These are phyloP conservation scores for Ambrosia artemisiifolia DNA, from an alignment of 129 eudicot species.

Conservation along the genomic window DNA sequence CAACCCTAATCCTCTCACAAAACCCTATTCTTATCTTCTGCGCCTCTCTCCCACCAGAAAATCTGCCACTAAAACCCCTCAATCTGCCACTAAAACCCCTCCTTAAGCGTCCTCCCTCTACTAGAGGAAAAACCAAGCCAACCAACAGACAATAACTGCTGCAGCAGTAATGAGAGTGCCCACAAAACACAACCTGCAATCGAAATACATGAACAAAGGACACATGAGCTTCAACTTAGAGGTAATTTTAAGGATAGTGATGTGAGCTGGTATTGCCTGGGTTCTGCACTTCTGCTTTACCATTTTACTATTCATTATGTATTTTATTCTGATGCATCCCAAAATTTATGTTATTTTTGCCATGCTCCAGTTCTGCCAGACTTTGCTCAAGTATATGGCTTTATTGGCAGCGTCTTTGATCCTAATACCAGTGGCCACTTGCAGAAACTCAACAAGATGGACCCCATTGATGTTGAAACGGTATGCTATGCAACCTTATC, in stretches of 20 bases:
- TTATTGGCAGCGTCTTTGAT: constrained; percentile 75
- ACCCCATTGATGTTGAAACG: constrained; percentile 86
- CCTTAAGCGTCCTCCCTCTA: no score
- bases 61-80: no score
- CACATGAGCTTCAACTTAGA: constrained; percentile 38
- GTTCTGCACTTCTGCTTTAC: not conserved
- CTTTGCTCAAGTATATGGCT: constrained; percentile 76
- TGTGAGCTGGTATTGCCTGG: not conserved
- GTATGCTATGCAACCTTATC: constrained; percentile 35
- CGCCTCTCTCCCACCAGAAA: no score
- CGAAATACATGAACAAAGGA: constrained; percentile 45
- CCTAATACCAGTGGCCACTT: constrained; percentile 62
- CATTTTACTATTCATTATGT: not conserved
- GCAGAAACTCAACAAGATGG: constrained; percentile 72
- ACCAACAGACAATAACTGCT: constrained; percentile 38
- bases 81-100: no score
- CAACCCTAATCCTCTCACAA: no score
- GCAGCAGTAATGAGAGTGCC: constrained; percentile 57
- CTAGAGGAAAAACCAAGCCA: no score
- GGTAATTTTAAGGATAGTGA: constrained; percentile 29
- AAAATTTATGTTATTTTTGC: not conserved
- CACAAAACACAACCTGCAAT: constrained; percentile 39
- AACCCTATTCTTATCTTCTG: no score
- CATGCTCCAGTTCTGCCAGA: constrained; percentile 74
- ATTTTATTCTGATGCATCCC: not conserved